phyloP scores from a whole-genome alignment of 345 rosid genomes.

The Citrus cavaleriei region DNA sequence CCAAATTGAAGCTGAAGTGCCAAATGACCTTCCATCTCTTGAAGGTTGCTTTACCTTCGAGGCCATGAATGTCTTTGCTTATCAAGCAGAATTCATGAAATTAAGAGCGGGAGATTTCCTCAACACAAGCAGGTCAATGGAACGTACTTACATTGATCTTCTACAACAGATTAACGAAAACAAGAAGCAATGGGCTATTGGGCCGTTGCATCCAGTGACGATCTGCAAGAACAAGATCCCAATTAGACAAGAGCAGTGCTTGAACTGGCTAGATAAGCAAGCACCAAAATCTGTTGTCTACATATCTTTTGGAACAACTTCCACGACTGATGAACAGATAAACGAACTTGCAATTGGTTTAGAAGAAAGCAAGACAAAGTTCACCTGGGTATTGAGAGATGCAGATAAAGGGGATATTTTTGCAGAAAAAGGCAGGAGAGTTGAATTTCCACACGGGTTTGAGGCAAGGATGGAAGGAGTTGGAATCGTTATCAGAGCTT shows the following conservation, averaged over 20 bases:
- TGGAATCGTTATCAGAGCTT: neutral
- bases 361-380: neutral
- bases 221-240: neutral
- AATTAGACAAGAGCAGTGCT: neutral
- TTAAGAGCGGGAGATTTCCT: constrained; percentile 1
- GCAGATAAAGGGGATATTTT: neutral
- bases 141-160: constrained; percentile 10
- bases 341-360: constrained; percentile 17
- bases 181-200: constrained; percentile 17
- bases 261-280: constrained; percentile 27
- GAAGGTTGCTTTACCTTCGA: constrained; percentile 13
- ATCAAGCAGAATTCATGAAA: constrained; percentile 1
- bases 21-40: neutral
- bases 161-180: neutral
- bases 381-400: constrained; percentile 14
- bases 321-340: constrained; percentile 19
- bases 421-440: neutral
- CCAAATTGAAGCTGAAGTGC: neutral
- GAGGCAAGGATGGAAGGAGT: neutral
- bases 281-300: constrained; percentile 14
- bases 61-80: neutral
- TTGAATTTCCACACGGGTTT: neutral
- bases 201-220: constrained; percentile 15
- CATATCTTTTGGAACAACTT: constrained; percentile 24
- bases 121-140: constrained; percentile 17